Evolutionary conservation across 768 basidiomycete species (phyloP).

Genomic region (Tylopilus plumbeoviolaceoides): DNA sequence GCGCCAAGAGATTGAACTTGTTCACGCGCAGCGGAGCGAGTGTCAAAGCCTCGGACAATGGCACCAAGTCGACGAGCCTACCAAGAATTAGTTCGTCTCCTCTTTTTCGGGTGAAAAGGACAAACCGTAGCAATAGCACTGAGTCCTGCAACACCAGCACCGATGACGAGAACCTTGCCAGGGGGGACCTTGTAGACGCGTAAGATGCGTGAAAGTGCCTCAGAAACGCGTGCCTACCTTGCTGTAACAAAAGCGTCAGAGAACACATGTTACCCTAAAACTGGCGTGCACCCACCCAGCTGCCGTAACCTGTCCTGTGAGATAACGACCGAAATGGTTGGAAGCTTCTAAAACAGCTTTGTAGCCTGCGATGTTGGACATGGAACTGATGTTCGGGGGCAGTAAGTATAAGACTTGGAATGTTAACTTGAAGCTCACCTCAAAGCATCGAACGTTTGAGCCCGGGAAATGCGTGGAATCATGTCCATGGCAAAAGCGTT

Average conservation of each 20-base stretch:
- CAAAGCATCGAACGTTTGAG: constrained; percentile 85
- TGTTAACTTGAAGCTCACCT: constrained; percentile 43
- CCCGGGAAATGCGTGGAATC: constrained; percentile 88
- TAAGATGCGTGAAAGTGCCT: constrained; percentile 15
- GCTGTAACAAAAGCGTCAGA: constrained; percentile 25
- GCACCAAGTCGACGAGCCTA: constrained; percentile 81
- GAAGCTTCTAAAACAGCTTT: constrained; percentile 90
- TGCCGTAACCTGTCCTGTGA: constrained; percentile 89
- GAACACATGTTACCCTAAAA: constrained; percentile 3
- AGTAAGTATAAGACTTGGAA: neutral
- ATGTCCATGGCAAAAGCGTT: constrained; percentile 88
- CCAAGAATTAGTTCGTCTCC: constrained; percentile 1
- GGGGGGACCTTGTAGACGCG: constrained; percentile 61
- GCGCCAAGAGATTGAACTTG: constrained; percentile 89
- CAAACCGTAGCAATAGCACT: constrained; percentile 82
- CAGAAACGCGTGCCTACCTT: constrained; percentile 33
- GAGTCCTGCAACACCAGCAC: constrained; percentile 84
- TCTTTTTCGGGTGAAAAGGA: neutral
- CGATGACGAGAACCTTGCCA: constrained; percentile 83
- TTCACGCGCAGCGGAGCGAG: constrained; percentile 79
- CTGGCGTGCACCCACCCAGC: constrained; percentile 60
- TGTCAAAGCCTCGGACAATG: constrained; percentile 86
- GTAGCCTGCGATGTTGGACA: constrained; percentile 94
- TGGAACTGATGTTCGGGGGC: constrained; percentile 50
- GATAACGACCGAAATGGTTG: constrained; percentile 83